A percentile compares a stretch with the other conserved stretches of the same genome.
These are phyloP conservation scores for Vigna radiata DNA, from an alignment of 306 rosid genomes.

Conservation along the genomic window DNA sequence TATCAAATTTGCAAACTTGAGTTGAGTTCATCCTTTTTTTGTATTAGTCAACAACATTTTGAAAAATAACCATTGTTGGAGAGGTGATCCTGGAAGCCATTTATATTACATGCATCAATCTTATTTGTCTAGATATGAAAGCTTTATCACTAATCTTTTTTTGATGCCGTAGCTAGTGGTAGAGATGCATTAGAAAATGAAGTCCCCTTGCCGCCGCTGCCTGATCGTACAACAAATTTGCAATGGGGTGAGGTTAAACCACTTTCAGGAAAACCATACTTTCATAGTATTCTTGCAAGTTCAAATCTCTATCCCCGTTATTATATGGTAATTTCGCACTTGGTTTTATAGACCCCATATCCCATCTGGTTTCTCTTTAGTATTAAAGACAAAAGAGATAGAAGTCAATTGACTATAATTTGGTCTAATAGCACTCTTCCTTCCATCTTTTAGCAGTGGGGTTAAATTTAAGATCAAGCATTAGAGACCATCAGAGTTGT, in stretches of 20 bases:
- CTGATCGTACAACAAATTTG: constrained; percentile 25
- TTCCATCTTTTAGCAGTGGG: neutral
- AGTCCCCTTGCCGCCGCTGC: neutral
- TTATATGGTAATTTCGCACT: constrained; percentile 49
- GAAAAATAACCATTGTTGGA: neutral
- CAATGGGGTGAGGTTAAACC: constrained; percentile 53
- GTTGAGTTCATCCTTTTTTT: no score
- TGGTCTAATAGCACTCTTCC: constrained; percentile 3
- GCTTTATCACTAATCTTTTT: neutral
- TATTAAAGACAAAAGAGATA: neutral
- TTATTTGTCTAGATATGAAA: neutral
- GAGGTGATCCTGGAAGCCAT: neutral
- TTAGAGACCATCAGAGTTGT: neutral
- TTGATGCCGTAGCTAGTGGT: constrained; percentile 19
- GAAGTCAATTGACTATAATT: constrained; percentile 10
- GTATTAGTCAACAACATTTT: neutral
- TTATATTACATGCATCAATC: neutral
- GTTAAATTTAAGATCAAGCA: constrained; percentile 4
- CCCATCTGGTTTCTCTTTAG: neutral
- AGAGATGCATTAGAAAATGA: constrained; percentile 13
- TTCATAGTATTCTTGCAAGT: constrained; percentile 41
- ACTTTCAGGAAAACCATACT: constrained; percentile 58
- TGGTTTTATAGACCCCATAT: neutral
- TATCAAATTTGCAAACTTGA: neutral
- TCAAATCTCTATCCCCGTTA: constrained; percentile 42